phyloP scores from a whole-genome alignment of 345 rosid species.

The Kandelia obovata region DNA sequence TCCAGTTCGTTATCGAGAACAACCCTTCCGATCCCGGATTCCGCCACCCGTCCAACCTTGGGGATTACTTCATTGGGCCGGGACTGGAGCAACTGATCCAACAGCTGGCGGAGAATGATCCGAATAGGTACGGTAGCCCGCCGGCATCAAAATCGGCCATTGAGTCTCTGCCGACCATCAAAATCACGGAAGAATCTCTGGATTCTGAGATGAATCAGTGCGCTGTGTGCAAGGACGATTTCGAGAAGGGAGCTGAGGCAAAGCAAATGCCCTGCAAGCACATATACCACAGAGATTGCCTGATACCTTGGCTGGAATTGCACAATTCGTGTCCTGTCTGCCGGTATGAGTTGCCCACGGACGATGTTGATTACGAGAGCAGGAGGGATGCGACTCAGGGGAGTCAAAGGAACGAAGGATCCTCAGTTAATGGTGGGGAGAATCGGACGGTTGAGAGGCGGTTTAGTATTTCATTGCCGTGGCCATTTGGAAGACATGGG shows the following conservation, averaged over 20 bases:
- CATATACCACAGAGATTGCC: slow-evolving; percentile 38
- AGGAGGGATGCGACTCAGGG: slow-evolving; percentile 15
- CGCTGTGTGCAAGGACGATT: slow-evolving; percentile 46
- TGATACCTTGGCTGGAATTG: slow-evolving; percentile 45
- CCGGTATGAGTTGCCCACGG: slow-evolving; percentile 51
- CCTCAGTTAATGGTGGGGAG: slow-evolving; percentile 19
- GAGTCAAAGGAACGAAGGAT: slow-evolving; percentile 10
- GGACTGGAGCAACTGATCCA: slow-evolving; percentile 49
- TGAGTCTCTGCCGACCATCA: slow-evolving; percentile 32
- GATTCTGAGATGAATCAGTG: slow-evolving; percentile 51
- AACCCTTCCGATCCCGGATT: slow-evolving; percentile 26
- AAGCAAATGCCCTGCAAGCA: slow-evolving; percentile 56
- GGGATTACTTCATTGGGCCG: slow-evolving; percentile 47
- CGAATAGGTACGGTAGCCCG: slow-evolving; percentile 43
- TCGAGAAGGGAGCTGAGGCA: slow-evolving; percentile 37
- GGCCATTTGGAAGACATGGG: slow-evolving; percentile 32
- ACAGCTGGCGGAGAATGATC: slow-evolving; percentile 51
- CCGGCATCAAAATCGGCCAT: slow-evolving; percentile 44
- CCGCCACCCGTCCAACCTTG: slow-evolving; percentile 32
- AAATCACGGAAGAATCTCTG: slow-evolving; percentile 23
- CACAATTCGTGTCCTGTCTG: slow-evolving; percentile 53
- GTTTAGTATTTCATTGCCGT: slow-evolving; percentile 38
- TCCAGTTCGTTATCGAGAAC: slow-evolving; percentile 43
- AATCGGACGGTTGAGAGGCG: slow-evolving; percentile 30
- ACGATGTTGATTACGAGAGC: slow-evolving; percentile 41